Evolutionary conservation across 2,329 filamentous ascomycete genomes (phyloP), one percentile per base, ranked within the genome.

Genomic region (Alternaria sp.): DNA sequence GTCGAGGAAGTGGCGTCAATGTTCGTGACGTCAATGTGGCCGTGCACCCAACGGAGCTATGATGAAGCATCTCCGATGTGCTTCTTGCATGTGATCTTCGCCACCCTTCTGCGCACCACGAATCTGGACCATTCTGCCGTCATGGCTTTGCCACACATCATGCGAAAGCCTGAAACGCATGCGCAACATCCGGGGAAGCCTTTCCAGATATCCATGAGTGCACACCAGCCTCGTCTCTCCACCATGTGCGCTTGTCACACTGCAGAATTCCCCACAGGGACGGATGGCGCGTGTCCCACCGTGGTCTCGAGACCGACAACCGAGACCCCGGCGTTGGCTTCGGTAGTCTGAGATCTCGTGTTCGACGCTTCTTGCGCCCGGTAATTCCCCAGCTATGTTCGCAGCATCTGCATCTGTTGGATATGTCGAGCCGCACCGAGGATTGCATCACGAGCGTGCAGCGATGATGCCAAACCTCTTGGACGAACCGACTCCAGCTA

Each of bases 221-320:
- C 45, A 60, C 17, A 12, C 43, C 43, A 51, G 59, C 47, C 63
- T 53, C 56, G 46, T 49, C 61, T 60, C 61, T 56, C 61, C 61
- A 55, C 61, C 61, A 65, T 68, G 66, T 67, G 62, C 53, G 28
- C 54, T 40, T 49, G 66, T 70, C 67, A 70, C 64, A 70, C 67
- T 46, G 49, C 64, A 56, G 43, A 50, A 49, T 49, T 56, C 55
- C 46, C 50, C 46, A 59, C 51, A 6, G 11, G 36, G 21, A 23
- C 40, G 30, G 17, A 55, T 66, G 52, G 58, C 60, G 58, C 54
- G 56, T 67, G 61, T 58, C 52, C 61, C 52, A 30, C 53, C n/a
- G 30, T 52, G 59, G 56, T 59, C 53, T 59, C 53, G 55, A 57
- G 61, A 54, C 59, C 56, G 56, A 23, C 44, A 68, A 46, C 46